Base-by-base conservation (phyloP, 805 yeast genomes). In the Saccharomycopsis fodiens region DNA sequence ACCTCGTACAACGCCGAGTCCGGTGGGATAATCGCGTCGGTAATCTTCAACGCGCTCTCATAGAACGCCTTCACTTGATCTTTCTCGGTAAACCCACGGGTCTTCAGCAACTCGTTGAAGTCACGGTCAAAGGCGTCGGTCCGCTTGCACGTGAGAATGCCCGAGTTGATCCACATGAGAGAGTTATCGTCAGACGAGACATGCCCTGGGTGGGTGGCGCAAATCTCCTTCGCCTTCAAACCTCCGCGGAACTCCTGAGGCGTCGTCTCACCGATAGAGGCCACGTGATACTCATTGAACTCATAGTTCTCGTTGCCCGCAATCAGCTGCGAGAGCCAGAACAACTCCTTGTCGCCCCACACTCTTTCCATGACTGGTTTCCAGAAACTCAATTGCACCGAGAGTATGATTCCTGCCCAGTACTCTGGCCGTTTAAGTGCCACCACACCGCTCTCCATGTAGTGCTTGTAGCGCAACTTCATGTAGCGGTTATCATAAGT, bases 271-370 rank as follows among this genome's bases (percentile, higher is more conserved):
- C 73, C 73, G 27, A 66, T 55, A 3, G 68, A 54, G 4, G 67
- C 65, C 22, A 70, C 69, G 47, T 59, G 62, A 16, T 56, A 46
- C 10, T 62, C 54, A 50, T 67, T 62, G 34, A 68, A 64, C 13
- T 62, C 61, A 51, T 66, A 69, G 25, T 61, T 59, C 43, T 59
- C 63, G 41, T 63, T 59, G 13, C 70, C 70, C 12, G 63, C 53
- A 36, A 70, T 61, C 3, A 73, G 53, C 59, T 78, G 74, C 2
- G 85, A 85, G 29, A 84, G 57, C 91, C 91, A 82, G 55, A 82
- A 78, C 52, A 83, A 65, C 57, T 84, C 93, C 54, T 84, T 84
- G 52, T 84, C 94, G 34, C 94, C 94, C 70, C 84, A 83, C 7
- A 82, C 64, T 13, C 76, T 69, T 1, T 72, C 66, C 10, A 61